phyloP scores from a whole-genome alignment of 805 yeast species.

The Teunomyces panamensis region DNA sequence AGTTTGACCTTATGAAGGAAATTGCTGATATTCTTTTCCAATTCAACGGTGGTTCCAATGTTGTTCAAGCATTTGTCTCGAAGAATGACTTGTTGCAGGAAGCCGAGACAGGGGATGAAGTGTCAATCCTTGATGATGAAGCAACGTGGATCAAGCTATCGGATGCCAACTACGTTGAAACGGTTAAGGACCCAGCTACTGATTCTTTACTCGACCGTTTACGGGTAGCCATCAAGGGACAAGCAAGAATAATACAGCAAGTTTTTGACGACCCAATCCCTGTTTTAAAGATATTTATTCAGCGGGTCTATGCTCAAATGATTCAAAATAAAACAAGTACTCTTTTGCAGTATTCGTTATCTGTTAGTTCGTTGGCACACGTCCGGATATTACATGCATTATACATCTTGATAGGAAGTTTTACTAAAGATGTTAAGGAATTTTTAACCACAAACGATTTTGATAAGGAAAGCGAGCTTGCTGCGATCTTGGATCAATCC shows the following conservation, averaged over 20 bases:
- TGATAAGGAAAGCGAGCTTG: slow-evolving; percentile 45
- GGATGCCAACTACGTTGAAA: slow-evolving; percentile 53
- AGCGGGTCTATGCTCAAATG: slow-evolving; percentile 74
- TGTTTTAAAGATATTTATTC: slow-evolving; percentile 68
- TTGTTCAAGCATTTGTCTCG: slow-evolving; percentile 76
- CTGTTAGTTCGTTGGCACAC: slow-evolving; percentile 65
- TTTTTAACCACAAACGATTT: slow-evolving; percentile 49
- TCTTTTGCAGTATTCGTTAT: slow-evolving; percentile 59
- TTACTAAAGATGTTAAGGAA: slow-evolving; percentile 63
- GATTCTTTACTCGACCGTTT: slow-evolving; percentile 50
- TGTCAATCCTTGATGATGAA: slow-evolving; percentile 39
- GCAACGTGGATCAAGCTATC: slow-evolving; percentile 57
- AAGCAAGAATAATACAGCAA: slow-evolving; percentile 67
- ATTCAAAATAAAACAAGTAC: slow-evolving; percentile 54
- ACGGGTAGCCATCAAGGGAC: slow-evolving; percentile 59
- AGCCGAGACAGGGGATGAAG: slow-evolving; percentile 33
- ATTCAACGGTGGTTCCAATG: slow-evolving; percentile 82
- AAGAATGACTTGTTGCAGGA: slow-evolving; percentile 69
- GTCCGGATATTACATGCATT: slow-evolving; percentile 70
- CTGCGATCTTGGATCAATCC: slow-evolving; percentile 61
- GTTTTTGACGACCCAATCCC: slow-evolving; percentile 71
- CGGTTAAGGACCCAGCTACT: slow-evolving; percentile 51
- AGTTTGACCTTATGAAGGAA: slow-evolving; percentile 69
- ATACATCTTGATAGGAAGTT: slow-evolving; percentile 55
- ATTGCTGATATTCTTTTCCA: slow-evolving; percentile 71